Conservation (phyloP, 768 basidiomycete genomes). For the Lentinula aciculospora region DNA sequence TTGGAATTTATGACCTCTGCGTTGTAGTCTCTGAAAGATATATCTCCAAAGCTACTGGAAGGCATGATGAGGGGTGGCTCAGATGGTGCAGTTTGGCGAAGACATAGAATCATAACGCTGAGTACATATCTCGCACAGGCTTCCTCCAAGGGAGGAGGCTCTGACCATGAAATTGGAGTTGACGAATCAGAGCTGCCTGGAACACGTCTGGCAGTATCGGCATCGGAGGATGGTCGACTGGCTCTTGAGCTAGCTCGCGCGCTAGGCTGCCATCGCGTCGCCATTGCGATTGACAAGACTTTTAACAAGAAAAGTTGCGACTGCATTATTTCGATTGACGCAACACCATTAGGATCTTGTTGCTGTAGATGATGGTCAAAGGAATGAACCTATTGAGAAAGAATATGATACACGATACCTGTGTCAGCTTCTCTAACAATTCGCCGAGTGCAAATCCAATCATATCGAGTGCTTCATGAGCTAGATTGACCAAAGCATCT, state of each 20-base stretch:
- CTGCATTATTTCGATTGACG: slow-evolving; percentile 66
- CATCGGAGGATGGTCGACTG: slow-evolving; percentile 19
- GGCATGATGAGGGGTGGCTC: slow-evolving; percentile 53
- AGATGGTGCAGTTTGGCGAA: slow-evolving; percentile 61
- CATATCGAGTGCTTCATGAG: slow-evolving; percentile 70
- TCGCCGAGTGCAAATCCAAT: slow-evolving; percentile 77
- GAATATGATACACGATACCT: slow-evolving; percentile 38
- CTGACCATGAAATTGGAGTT: slow-evolving; percentile 42
- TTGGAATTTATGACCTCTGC: slow-evolving; percentile 24
- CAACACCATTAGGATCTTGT: slow-evolving; percentile 3
- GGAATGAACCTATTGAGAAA: slow-evolving; percentile 10
- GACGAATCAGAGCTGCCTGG: slow-evolving; percentile 34
- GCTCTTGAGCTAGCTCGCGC: slow-evolving; percentile 33
- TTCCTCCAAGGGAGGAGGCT: slow-evolving; percentile 75
- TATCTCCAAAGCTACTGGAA: slow-evolving; percentile 54
- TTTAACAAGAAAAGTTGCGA: slow-evolving; percentile 85
- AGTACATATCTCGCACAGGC: slow-evolving; percentile 76
- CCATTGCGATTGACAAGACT: slow-evolving; percentile 71
- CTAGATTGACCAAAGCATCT: slow-evolving; percentile 74
- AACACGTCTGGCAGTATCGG: slow-evolving; percentile 23
- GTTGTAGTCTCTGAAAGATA: slow-evolving; percentile 65
- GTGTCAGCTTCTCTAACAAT: slow-evolving; percentile 70
- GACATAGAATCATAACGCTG: slow-evolving; percentile 77
- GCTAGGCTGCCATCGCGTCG: slow-evolving; percentile 64
- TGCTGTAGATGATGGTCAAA: slow-evolving; percentile 9